These are phyloP conservation scores for Thelonectria rubi DNA, from an alignment of 2,329 filamentous ascomycete genomes.

Conservation along the genomic window DNA sequence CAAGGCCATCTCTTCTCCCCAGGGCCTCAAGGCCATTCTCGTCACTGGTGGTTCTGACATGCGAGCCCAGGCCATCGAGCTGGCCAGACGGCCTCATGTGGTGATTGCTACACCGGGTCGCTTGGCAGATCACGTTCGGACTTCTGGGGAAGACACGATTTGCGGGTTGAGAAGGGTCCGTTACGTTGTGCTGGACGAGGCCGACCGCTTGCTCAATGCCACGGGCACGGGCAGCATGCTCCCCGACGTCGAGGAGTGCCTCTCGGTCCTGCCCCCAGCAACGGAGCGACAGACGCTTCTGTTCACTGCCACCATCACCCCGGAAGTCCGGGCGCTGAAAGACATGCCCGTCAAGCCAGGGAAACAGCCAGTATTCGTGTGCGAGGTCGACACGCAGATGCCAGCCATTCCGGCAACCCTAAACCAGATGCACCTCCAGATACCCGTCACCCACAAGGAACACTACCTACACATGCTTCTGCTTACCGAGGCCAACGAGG, in stretches of 20 bases:
- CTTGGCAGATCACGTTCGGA: conserved; percentile 91
- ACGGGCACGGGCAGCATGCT: conserved; percentile 85
- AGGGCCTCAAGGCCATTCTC: conserved; percentile 87
- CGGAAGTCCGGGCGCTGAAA: conserved; percentile 89
- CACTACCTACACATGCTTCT: conserved; percentile 93
- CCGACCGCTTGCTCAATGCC: conserved; percentile 83
- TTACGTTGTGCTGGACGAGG: conserved; percentile 94
- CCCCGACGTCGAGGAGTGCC: conserved; percentile 89
- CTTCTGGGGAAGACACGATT: conserved; percentile 90
- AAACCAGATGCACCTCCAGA: conserved; percentile 84
- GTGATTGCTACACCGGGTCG: conserved; percentile 95
- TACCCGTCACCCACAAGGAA: conserved; percentile 91
- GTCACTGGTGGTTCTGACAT: conserved; percentile 94
- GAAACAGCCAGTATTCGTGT: conserved; percentile 84
- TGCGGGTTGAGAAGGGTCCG: conserved; percentile 80
- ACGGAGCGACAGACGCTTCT: conserved; percentile 87
- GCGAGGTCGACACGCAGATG: conserved; percentile 81
- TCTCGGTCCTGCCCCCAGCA: conserved; percentile 81
- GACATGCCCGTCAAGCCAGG: conserved; percentile 74
- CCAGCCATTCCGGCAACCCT: conserved; percentile 84
- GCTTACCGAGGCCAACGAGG: conserved; percentile 76
- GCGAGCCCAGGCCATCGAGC: conserved; percentile 85
- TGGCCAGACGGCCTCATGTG: conserved; percentile 84
- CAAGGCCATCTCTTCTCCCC: conserved; percentile 87
- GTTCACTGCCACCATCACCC: conserved; percentile 95